Percentiles rank a stretch among this genome's conserved stretches.
phyloP scores from a whole-genome alignment of 2,329 filamentous ascomycete species.

The Colletotrichum cordylinicola region DNA sequence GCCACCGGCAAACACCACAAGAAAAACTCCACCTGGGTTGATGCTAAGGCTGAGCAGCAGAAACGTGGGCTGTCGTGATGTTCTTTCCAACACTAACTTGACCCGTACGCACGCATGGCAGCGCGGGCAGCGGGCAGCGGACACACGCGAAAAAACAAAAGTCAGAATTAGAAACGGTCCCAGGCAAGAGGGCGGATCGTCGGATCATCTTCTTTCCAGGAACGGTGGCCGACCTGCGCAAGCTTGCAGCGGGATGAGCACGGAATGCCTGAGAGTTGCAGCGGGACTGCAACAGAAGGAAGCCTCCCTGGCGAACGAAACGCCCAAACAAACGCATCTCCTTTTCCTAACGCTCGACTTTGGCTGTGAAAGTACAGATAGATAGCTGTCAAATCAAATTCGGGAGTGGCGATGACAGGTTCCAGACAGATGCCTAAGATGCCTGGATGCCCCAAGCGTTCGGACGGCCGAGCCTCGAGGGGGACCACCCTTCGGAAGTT shows the following conservation, averaged over 20 bases:
- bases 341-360: not conserved
- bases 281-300: not conserved
- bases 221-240: not conserved
- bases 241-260: not conserved
- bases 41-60: not conserved
- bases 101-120: not conserved
- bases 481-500: not conserved
- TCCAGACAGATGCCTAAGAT: not conserved
- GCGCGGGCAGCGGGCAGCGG: not conserved
- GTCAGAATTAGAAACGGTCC: not conserved
- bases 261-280: not conserved
- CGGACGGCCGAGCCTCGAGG: conserved; percentile 1
- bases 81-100: not conserved
- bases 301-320: not conserved
- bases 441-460: conserved; percentile 8
- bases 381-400: not conserved
- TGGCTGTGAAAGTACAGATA: not conserved
- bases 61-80: not conserved
- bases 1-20: not conserved
- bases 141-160: not conserved
- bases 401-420: not conserved
- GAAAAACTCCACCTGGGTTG: not conserved
- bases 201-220: not conserved
- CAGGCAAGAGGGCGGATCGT: not conserved
- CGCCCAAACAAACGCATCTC: not conserved